Evolutionary conservation across 768 basidiomycete species (phyloP).

Genomic region (Termitomyces sp.): DNA sequence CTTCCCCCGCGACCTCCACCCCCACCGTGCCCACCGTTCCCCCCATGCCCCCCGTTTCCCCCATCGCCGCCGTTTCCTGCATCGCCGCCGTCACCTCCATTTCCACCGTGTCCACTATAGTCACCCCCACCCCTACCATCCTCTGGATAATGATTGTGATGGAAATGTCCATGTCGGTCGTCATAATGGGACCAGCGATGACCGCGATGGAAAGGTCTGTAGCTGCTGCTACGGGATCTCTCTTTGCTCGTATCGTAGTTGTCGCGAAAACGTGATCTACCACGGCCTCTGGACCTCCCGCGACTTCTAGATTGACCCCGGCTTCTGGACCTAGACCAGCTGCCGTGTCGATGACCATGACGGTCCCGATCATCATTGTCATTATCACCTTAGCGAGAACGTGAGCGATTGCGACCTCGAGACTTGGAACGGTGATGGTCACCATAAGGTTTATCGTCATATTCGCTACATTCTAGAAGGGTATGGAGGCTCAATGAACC

Average conservation of each 20-base stretch:
- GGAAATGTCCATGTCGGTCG: background rate
- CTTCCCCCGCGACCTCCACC: background rate
- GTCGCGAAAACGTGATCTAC: constrained; percentile 4
- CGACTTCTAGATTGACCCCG: background rate
- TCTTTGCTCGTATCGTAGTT: background rate
- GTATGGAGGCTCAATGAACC: constrained; percentile 1
- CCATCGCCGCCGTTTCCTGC: background rate
- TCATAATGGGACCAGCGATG: background rate
- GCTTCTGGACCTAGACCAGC: background rate
- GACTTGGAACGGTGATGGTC: background rate
- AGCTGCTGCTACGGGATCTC: background rate
- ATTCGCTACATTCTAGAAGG: constrained; percentile 11
- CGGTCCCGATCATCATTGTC: background rate
- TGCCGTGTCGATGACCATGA: background rate
- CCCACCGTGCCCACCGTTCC: background rate
- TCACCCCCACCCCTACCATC: background rate
- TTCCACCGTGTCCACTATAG: background rate
- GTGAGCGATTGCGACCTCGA: constrained; percentile 1
- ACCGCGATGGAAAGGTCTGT: background rate
- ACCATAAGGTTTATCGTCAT: background rate
- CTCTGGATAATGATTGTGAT: background rate
- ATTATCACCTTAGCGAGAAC: background rate
- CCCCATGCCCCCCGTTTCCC: background rate
- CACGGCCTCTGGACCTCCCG: background rate
- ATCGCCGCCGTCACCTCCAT: background rate